Base-by-base conservation (phyloP, 1,139 yeast species). In the Saccharomyces hybrid region DNA sequence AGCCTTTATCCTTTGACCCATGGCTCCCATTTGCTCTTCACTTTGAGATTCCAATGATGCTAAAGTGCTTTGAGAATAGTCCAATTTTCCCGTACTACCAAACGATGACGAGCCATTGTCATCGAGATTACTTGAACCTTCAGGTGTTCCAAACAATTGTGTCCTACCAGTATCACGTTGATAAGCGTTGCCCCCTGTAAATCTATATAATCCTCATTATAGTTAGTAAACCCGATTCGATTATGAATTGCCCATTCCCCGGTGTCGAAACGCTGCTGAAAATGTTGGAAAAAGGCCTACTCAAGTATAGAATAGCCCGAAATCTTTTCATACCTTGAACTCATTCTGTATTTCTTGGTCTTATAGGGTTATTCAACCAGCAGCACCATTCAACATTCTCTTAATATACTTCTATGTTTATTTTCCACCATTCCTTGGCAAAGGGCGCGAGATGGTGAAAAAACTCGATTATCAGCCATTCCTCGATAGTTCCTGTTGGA, bases 1-100 rank as follows among this genome's bases (percentile, higher is more conserved):
- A 63, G 86, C 77, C 52, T 80, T 76, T 41, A 91, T 84, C 64
- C 87, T 88, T 54, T 82, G 80, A 49, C 83, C 78, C 83, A 91
- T 84, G 14, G 78, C 71, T 52, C 82, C 82, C 68, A 87, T 72
- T 57, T 88, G 90, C 46, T 86, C 90, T 59, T 88, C 88, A 63
- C 86, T 86, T 67, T 91, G 97, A 13, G 90, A 80, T 67, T 91
- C 98, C 52, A 90, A 73, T 56, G 78, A 79, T 49, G 89, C 82
- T 74, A 85, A 75, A 64, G 83, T 77, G 56, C 82, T 78, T 53
- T 88, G 70, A 5, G 70, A 65, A 52, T 66, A 66, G 52, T 66
- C 70, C 8, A 68, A 50, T 38, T 53, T 59, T 5, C 52, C 52
- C n/a, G 49, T 53, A 38, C 55, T 59, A 13, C 56, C 64, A 49